Evolutionary conservation across 805 yeast species (phyloP), one percentile per base, ranked within the genome.

Genomic region (Ogataea thermomethanolica): DNA sequence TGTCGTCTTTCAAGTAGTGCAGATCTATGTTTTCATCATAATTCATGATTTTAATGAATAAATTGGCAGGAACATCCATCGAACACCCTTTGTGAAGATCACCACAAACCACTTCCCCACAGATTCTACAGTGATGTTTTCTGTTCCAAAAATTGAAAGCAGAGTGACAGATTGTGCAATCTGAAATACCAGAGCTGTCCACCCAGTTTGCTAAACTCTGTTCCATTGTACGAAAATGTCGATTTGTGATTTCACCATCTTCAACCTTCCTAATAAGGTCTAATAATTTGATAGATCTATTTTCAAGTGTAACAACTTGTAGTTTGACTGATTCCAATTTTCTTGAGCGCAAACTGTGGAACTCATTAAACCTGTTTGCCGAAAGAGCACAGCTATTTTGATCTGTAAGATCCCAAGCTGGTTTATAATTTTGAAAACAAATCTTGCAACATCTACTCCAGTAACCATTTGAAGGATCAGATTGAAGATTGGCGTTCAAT

Each of bases 111-210:
- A 84, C 76, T 21, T 62, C 55, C 0, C 98, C 98, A 66, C 99
- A 91, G 20, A 89, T 60, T 26, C 98, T 67, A 60, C 99, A 93
- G 59, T 91, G 99, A 58, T 93, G 98, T 49, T 83, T 86, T 36
- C 97, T 66, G 78, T 42, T 46, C 54, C 52, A 56, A 31, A 84
- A 62, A 8, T 73, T 67, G 58, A 88, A 93, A 23, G 55, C 53
- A 9, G 69, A 66, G 10, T 66, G 59, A 53, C 99, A 91, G 7
- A 84, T 65, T 7, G 73, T 67, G 57, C 99, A 91, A 39, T 67
- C 63, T 0, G 65, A 51, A 0, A 72, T 71, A 3, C 53, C 51
- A 2, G 58, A 41, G 44, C 74, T 84, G 39, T 73, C 73, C 43
- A 76, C 77, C 98, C 98, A 91, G 10, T 71, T 68, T 0, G 76